Evolutionary conservation across 2,329 filamentous ascomycete species (phyloP).

Genomic region (Verticillium klebahnii): DNA sequence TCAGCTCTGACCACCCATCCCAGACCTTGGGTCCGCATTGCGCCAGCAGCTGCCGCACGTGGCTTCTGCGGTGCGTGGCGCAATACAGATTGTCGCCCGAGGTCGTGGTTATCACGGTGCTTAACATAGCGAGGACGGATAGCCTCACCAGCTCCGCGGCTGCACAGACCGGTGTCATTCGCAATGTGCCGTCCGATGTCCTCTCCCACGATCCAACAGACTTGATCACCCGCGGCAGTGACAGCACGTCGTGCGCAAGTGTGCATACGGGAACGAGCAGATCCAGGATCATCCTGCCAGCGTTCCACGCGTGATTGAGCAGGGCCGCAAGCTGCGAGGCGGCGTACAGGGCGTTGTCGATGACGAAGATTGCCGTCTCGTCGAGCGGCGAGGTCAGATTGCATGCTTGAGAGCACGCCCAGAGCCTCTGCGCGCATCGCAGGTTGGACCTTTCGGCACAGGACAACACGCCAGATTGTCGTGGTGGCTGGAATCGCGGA

Average conservation of each 20-base stretch:
- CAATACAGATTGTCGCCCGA: conserved; percentile 10
- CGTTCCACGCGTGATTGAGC: conserved; percentile 6
- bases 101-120: conserved; percentile 9
- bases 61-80: background rate
- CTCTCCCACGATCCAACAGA: background rate
- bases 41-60: background rate
- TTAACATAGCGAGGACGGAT: conserved; percentile 5
- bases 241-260: conserved; percentile 10
- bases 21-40: background rate
- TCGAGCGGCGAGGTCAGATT: background rate
- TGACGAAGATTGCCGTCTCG: background rate
- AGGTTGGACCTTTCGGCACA: background rate
- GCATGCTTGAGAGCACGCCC: too few relatives aligned
- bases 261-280: conserved; percentile 10
- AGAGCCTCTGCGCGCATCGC: background rate
- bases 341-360: conserved; percentile 1
- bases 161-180: background rate
- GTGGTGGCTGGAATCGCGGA: conserved; percentile 9
- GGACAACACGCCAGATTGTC: background rate
- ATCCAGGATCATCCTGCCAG: conserved; percentile 2
- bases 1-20: background rate
- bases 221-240: conserved; percentile 1
- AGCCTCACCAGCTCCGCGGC: conserved; percentile 13
- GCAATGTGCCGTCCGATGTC: too few relatives aligned
- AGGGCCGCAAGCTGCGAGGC: conserved; percentile 3